Evolutionary conservation across 371 early-diverging fungal species (phyloP).

Genomic region (Gilbertella persicaria): DNA sequence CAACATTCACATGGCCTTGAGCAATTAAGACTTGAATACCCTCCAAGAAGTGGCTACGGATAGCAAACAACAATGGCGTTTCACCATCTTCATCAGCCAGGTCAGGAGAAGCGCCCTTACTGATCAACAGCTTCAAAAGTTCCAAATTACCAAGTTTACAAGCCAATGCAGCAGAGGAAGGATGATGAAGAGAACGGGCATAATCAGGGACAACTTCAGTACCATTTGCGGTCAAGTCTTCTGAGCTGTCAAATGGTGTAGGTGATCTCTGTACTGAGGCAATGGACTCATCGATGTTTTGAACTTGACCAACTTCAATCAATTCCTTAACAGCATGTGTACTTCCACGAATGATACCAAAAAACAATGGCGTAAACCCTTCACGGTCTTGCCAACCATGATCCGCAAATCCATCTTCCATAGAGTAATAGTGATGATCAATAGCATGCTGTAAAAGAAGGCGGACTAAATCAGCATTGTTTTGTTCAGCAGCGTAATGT

Average conservation of each 20-base stretch:
- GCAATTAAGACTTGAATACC: slow-evolving; percentile 55
- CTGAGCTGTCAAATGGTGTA: neutral
- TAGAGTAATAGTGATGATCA: slow-evolving; percentile 38
- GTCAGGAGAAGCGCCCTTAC: slow-evolving; percentile 55
- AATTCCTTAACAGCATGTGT: slow-evolving; percentile 52
- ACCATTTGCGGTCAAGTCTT: neutral
- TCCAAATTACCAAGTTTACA: slow-evolving; percentile 55
- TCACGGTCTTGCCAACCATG: slow-evolving; percentile 65
- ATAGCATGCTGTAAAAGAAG: slow-evolving; percentile 52
- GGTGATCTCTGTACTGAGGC: slow-evolving; percentile 26
- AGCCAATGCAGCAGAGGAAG: slow-evolving; percentile 59
- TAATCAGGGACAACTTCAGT: slow-evolving; percentile 36
- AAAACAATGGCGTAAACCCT: slow-evolving; percentile 71
- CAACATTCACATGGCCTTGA: slow-evolving; percentile 37
- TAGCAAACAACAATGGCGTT: slow-evolving; percentile 62
- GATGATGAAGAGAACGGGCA: slow-evolving; percentile 38
- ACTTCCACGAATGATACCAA: slow-evolving; percentile 66
- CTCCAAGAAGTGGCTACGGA: slow-evolving; percentile 52
- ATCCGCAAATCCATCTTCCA: slow-evolving; percentile 40
- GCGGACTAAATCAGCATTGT: slow-evolving; percentile 44
- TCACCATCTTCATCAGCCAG: slow-evolving; percentile 68
- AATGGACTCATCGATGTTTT: slow-evolving; percentile 51
- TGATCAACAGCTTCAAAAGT: slow-evolving; percentile 51
- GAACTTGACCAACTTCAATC: slow-evolving; percentile 57
- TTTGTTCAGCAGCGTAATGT: slow-evolving; percentile 70